Conservation (phyloP, 2,329 filamentous ascomycete genomes). For the Pyricularia sp. region DNA sequence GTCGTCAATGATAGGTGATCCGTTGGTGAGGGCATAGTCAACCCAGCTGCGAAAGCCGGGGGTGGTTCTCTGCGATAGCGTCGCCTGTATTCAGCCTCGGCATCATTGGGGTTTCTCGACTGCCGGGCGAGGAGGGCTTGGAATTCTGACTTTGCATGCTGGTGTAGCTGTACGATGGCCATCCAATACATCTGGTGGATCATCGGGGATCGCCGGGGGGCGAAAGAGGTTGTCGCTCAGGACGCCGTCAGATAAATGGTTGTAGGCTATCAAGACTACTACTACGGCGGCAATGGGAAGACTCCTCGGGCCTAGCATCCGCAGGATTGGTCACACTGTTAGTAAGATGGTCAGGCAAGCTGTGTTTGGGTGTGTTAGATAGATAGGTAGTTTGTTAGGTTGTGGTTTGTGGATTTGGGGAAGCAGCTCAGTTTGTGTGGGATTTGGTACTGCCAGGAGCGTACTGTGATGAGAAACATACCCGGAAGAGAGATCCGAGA, state of each 20-base stretch:
- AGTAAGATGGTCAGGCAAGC: too few species aligned
- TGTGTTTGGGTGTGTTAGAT: too few species aligned
- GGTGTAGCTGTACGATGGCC: not conserved
- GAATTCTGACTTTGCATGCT: not conserved
- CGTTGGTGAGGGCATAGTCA: not conserved
- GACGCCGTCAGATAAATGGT: not conserved
- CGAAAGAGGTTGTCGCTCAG: not conserved
- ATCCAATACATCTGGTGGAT: not conserved
- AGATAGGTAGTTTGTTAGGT: too few species aligned
- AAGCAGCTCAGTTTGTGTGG: too few species aligned
- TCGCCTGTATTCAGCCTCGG: conserved; percentile 28
- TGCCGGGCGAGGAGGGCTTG: not conserved
- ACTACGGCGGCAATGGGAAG: too few species aligned
- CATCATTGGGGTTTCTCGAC: not conserved
- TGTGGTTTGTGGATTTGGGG: too few species aligned
- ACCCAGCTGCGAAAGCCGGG: conserved; percentile 35
- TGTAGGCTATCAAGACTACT: not conserved
- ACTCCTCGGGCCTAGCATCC: too few species aligned
- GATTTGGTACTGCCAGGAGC: too few species aligned
- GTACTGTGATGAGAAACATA: too few species aligned
- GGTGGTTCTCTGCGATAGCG: conserved; percentile 34
- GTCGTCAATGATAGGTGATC: conserved; percentile 2
- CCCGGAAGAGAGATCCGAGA: too few species aligned
- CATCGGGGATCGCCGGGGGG: not conserved
- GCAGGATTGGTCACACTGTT: too few species aligned